Evolutionary conservation across 345 rosid genomes (phyloP), one percentile per base, ranked within the genome.

Genomic region (Rhodamnia rubescens): DNA sequence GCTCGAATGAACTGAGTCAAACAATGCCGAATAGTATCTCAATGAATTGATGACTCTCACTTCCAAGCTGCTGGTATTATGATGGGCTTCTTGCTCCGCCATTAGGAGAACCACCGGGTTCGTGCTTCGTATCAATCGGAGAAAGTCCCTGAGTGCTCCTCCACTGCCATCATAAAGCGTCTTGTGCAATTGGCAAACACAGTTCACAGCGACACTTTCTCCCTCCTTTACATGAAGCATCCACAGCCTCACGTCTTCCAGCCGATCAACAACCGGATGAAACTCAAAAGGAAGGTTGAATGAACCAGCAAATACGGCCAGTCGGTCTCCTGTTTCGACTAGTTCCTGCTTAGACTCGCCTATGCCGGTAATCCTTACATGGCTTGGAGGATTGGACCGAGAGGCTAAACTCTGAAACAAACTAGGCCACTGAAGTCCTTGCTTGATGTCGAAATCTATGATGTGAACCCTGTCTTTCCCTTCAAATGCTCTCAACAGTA

Each of bases 181-280:
- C 93, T 93, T 96, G 87, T 97, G 99, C 92, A 97, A 88, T 87
- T 97, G 99, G 90, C 93, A 88, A 24, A 94, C 83, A 85, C 99
- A 96, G 86, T 95, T 97, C 36, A 96, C 92, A 3, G 95, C 99
- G 36, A 96, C 99, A 36, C 89, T 85, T 85, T 95, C 99, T 27
- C 91, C 93, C 88, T 95, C 99, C 91, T 95, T 97, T 86, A 97
- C 96, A 89, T 97, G 99, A 49, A 97, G 99, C 99, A 97, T 97
- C 99, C 99, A 97, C 86, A 97, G 87, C 89, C 99, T 93, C 84
- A 96, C 99, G 86, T 97, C 99, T 84, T 97, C 99, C 69, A 97
- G 90, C 86, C 99, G 91, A 89, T 97, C 99, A 53, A 97, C 98
- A 2, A 97, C 99, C 0, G 99, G 96, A 56, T 97, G 99, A 83